Percentiles rank a stretch among this genome's conserved stretches.
phyloP scores from a whole-genome alignment of 129 eudicot species.

The Dittrichia graveolens region DNA sequence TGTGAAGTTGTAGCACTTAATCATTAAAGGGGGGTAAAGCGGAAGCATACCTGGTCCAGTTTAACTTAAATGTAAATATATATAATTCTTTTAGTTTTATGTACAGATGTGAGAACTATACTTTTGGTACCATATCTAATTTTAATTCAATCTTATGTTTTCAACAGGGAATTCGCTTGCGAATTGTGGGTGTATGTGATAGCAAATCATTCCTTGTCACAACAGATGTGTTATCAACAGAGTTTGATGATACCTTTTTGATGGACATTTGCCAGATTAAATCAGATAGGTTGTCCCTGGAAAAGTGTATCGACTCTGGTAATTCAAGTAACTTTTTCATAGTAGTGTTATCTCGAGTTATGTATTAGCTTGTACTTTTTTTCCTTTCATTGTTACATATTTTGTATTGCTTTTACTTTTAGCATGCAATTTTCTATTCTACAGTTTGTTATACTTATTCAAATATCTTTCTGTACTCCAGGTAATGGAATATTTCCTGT shows the following conservation, averaged over 20 bases:
- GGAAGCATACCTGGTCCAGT: no score
- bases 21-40: no score
- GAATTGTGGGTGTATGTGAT: constrained; percentile 88
- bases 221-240: constrained; percentile 54
- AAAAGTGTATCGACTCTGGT: constrained; percentile 55
- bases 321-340: constrained; percentile 10
- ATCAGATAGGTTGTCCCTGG: constrained; percentile 55
- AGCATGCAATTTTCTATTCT: constrained; percentile 12
- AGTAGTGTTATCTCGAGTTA: neutral
- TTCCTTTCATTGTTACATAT: no score
- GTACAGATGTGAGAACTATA: no score
- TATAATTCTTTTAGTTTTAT: no score
- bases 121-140: no score
- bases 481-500: neutral
- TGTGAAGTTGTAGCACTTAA: no score
- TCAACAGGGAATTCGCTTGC: constrained; percentile 71
- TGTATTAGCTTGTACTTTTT: neutral
- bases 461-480: neutral
- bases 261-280: constrained; percentile 56
- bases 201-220: constrained; percentile 66
- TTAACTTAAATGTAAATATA: no score
- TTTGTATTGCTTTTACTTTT: neutral
- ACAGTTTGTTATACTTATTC: neutral
- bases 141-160: constrained; percentile 14
- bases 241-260: constrained; percentile 70